These are phyloP conservation scores for Pythium plurisporium DNA, from an alignment of 352 stramenopile species.

Conservation along the genomic window DNA sequence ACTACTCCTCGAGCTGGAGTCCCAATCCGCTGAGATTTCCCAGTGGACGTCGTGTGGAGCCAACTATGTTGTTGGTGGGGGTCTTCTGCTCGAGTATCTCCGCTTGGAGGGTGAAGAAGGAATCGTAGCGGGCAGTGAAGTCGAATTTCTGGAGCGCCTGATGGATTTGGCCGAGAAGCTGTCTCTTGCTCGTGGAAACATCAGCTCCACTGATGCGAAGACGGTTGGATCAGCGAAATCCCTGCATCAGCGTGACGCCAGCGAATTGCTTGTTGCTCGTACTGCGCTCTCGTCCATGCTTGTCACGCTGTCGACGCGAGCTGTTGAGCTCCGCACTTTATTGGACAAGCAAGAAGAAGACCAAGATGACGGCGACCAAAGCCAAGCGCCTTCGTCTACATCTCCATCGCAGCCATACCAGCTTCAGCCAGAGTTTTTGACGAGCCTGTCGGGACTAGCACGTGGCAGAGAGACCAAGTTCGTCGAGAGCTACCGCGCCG, in stretches of 20 bases:
- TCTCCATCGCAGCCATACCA: not conserved
- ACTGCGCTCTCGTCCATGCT: conserved; percentile 26
- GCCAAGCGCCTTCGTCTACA: not conserved
- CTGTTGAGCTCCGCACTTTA: conserved; percentile 16
- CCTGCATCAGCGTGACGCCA: conserved; percentile 3
- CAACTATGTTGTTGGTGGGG: conserved; percentile 47
- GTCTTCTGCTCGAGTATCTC: conserved; percentile 65
- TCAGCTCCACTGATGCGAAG: not conserved
- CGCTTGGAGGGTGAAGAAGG: conserved; percentile 59
- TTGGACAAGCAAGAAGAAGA: conserved; percentile 8
- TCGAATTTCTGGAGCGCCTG: conserved; percentile 56
- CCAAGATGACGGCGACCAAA: conserved; percentile 9
- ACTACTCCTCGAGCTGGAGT: conserved; percentile 54
- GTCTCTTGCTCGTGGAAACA: conserved; percentile 11
- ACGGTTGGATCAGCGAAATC: not conserved
- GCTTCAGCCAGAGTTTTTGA: conserved; percentile 19
- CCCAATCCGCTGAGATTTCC: conserved; percentile 42
- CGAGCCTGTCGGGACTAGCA: conserved; percentile 8
- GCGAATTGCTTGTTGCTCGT: conserved; percentile 19
- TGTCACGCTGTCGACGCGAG: conserved; percentile 17
- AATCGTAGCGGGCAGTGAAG: conserved; percentile 46
- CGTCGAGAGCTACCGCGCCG: conserved; percentile 23
- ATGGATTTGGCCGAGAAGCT: conserved; percentile 53
- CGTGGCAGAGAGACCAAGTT: conserved; percentile 26
- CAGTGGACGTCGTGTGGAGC: conserved; percentile 57